Evolutionary conservation across 495 filamentous ascomycete species (phyloP).

Genomic region (Elaphomyces granulatus): DNA sequence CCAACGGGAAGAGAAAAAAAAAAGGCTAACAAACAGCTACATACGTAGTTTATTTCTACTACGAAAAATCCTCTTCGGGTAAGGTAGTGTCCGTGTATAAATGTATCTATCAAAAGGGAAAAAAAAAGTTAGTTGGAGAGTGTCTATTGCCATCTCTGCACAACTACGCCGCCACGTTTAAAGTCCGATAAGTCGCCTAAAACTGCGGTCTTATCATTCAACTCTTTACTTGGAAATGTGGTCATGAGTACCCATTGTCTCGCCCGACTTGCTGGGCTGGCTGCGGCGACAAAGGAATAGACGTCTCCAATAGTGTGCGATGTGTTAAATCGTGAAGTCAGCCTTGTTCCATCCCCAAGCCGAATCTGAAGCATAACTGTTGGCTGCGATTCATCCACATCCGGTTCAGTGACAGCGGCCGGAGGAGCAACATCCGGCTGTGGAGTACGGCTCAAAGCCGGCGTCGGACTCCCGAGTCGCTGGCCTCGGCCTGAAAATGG

Average conservation of each 20-base stretch:
- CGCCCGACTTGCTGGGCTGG: slow-evolving; percentile 41
- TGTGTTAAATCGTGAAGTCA: slow-evolving; percentile 83
- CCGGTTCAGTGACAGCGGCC: slow-evolving; percentile 16
- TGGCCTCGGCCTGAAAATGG: slow-evolving; percentile 75
- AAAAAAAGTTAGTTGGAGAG: neutral
- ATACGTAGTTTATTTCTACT: too few relatives aligned
- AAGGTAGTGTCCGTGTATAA: too few relatives aligned
- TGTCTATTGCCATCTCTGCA: slow-evolving; percentile 69
- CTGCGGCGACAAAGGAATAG: slow-evolving; percentile 65
- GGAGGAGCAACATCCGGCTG: slow-evolving; percentile 17
- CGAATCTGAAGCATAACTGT: slow-evolving; percentile 71
- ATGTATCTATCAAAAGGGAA: neutral
- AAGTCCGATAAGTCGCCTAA: slow-evolving; percentile 73
- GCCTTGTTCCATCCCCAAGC: slow-evolving; percentile 74
- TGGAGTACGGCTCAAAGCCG: slow-evolving; percentile 37
- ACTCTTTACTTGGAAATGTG: slow-evolving; percentile 90
- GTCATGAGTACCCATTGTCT: slow-evolving; percentile 77
- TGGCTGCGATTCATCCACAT: slow-evolving; percentile 64
- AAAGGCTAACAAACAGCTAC: too few relatives aligned
- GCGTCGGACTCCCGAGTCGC: slow-evolving; percentile 83
- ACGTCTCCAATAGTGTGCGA: slow-evolving; percentile 83
- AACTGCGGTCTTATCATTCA: slow-evolving; percentile 52
- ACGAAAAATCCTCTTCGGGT: too few relatives aligned
- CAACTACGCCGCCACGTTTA: slow-evolving; percentile 67
- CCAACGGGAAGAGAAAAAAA: too few relatives aligned